Conservation (phyloP, 495 filamentous ascomycete genomes). For the Penicillium robsamsonii region DNA sequence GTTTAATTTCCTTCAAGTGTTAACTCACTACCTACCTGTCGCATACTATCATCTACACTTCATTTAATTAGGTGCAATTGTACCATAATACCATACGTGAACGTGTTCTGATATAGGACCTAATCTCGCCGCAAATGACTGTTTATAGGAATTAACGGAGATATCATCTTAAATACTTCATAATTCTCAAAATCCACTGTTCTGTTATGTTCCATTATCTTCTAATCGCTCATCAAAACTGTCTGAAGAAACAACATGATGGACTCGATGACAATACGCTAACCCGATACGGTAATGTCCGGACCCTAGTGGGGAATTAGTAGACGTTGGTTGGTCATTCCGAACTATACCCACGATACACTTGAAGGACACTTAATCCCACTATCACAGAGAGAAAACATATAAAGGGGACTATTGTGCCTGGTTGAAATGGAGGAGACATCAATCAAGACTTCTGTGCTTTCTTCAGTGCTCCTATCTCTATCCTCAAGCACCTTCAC, state of each 20-base stretch:
- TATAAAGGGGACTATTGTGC: not conserved
- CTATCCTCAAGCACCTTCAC: not conserved
- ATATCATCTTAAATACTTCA: not conserved
- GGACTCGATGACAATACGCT: conserved; percentile 7
- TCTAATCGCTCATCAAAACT: not conserved
- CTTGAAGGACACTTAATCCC: not conserved
- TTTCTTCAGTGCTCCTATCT: not conserved
- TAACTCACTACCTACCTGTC: not conserved
- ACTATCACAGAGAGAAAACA: not conserved
- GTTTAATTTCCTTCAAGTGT: not conserved
- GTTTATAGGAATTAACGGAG: not conserved
- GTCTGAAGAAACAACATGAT: not conserved
- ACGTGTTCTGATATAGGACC: not conserved
- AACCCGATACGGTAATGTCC: conserved; percentile 6
- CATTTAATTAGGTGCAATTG: not conserved
- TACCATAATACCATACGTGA: not conserved
- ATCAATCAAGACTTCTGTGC: not conserved
- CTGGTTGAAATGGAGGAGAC: not conserved
- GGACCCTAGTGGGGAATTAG: not conserved
- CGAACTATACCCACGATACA: not conserved
- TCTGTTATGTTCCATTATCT: not conserved
- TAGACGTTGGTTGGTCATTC: not conserved
- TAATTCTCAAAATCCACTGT: not conserved
- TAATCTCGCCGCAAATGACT: not conserved
- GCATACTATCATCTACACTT: not conserved